Conservation (phyloP, 768 basidiomycete genomes). For the Hypsizygus marmoreus region DNA sequence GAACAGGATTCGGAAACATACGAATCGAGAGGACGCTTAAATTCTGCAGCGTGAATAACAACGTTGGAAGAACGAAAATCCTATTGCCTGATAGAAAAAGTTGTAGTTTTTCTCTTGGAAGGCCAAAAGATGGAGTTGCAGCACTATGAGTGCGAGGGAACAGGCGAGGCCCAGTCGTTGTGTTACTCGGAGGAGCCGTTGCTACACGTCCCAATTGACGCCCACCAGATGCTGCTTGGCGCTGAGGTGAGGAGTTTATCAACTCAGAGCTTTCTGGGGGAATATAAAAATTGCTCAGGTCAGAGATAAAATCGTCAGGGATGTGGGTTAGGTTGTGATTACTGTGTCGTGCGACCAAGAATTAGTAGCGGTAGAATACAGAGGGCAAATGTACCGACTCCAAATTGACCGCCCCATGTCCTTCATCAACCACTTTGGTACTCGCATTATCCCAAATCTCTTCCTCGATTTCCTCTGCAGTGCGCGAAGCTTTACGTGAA, state of each 20-base stretch:
- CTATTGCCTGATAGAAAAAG: slow-evolving; percentile 58
- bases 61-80: slow-evolving; percentile 54
- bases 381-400: slow-evolving; percentile 39
- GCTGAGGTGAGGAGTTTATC: slow-evolving; percentile 7
- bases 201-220: slow-evolving; percentile 34
- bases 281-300: slow-evolving; percentile 48
- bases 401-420: slow-evolving; percentile 53
- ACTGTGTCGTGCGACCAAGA: slow-evolving; percentile 30
- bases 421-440: slow-evolving; percentile 44
- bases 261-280: slow-evolving; percentile 37
- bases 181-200: slow-evolving; percentile 32
- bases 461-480: slow-evolving; percentile 32
- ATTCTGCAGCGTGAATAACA: slow-evolving; percentile 57
- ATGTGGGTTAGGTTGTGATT: slow-evolving; percentile 46
- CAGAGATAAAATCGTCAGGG: slow-evolving; percentile 47
- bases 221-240: slow-evolving; percentile 6
- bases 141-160: slow-evolving; percentile 30
- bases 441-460: slow-evolving; percentile 52
- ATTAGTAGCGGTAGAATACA: slow-evolving; percentile 2
- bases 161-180: slow-evolving; percentile 12
- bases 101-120: slow-evolving; percentile 51
- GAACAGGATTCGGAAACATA: slow-evolving; percentile 35
- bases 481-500: slow-evolving; percentile 9
- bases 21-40: slow-evolving; percentile 66
- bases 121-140: slow-evolving; percentile 33